Conservation (phyloP, 2,329 filamentous ascomycete species). For the Trichoderma aggressivum region DNA sequence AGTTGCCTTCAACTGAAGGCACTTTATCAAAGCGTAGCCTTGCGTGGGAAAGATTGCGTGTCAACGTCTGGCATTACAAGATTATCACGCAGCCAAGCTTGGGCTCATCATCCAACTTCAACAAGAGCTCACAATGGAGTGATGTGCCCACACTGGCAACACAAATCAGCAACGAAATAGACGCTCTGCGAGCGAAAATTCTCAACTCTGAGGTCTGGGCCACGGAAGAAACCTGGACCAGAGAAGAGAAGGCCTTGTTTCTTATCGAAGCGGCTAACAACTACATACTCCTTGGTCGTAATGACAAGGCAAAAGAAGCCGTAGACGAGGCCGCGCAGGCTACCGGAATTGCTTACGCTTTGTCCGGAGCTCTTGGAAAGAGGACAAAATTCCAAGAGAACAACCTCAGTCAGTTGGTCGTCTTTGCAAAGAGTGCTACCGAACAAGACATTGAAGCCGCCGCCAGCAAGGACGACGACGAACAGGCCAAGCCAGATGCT, state of each 20-base stretch:
- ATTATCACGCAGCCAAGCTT: conserved; percentile 56
- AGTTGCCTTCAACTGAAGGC: conserved; percentile 26
- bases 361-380: conserved; percentile 86
- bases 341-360: conserved; percentile 72
- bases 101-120: conserved; percentile 52
- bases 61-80: conserved; percentile 67
- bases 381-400: conserved; percentile 76
- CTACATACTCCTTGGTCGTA: conserved; percentile 78
- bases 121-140: conserved; percentile 55
- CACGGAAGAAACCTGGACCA: conserved; percentile 36
- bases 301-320: conserved; percentile 69
- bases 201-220: conserved; percentile 39
- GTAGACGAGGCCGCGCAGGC: conserved; percentile 63
- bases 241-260: conserved; percentile 62
- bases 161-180: conserved; percentile 43
- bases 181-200: conserved; percentile 40
- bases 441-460: conserved; percentile 27
- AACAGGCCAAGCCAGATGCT: conserved; percentile 55
- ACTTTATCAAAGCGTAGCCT: conserved; percentile 48
- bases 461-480: conserved; percentile 23
- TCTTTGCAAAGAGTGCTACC: conserved; percentile 73
- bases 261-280: conserved; percentile 79
- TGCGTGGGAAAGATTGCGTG: conserved; percentile 64
- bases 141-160: conserved; percentile 56
- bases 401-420: conserved; percentile 82